Percentiles rank a stretch among this genome's conserved stretches.
Conservation (phyloP, 495 filamentous ascomycete genomes). For the Symbiotaphrina buchneri region DNA sequence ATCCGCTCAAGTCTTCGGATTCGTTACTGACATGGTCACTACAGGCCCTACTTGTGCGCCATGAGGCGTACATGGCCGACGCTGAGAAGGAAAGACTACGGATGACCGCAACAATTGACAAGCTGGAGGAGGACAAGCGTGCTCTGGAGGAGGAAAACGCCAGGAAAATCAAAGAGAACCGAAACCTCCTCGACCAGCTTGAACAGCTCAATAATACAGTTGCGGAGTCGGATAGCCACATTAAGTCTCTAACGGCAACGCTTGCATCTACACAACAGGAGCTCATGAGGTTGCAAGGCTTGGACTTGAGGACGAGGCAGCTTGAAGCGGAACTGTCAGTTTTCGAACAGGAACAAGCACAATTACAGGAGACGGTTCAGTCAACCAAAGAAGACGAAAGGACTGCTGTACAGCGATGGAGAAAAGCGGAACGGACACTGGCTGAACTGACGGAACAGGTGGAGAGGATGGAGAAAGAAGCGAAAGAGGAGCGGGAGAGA, state of each 20-base stretch:
- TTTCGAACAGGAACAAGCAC: constrained; percentile 61
- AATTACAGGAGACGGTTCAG: constrained; percentile 39
- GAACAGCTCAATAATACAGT: constrained; percentile 58
- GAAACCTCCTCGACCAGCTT: constrained; percentile 51
- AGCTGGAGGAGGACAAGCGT: constrained; percentile 54
- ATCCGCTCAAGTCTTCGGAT: constrained; percentile 3
- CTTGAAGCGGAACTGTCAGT: constrained; percentile 56
- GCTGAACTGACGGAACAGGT: constrained; percentile 62
- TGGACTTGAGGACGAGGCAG: constrained; percentile 48
- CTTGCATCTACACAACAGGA: constrained; percentile 57
- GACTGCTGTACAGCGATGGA: constrained; percentile 61
- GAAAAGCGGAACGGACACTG: constrained; percentile 53
- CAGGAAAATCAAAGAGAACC: constrained; percentile 57
- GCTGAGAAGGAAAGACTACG: constrained; percentile 59
- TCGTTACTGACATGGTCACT: constrained; percentile 46
- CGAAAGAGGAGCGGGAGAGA: constrained; percentile 57
- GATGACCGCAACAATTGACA: constrained; percentile 45
- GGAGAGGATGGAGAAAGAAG: constrained; percentile 71
- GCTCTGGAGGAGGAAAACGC: constrained; percentile 53
- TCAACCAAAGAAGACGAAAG: constrained; percentile 46
- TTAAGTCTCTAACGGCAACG: constrained; percentile 44
- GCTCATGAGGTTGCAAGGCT: constrained; percentile 42
- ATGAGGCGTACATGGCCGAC: constrained; percentile 83
- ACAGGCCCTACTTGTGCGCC: constrained; percentile 74
- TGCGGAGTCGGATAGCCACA: constrained; percentile 49